A percentile compares a stretch with the other conserved stretches of the same genome.
Evolutionary conservation across 768 basidiomycete genomes (phyloP).

Genomic region (Suillus occidentalis): DNA sequence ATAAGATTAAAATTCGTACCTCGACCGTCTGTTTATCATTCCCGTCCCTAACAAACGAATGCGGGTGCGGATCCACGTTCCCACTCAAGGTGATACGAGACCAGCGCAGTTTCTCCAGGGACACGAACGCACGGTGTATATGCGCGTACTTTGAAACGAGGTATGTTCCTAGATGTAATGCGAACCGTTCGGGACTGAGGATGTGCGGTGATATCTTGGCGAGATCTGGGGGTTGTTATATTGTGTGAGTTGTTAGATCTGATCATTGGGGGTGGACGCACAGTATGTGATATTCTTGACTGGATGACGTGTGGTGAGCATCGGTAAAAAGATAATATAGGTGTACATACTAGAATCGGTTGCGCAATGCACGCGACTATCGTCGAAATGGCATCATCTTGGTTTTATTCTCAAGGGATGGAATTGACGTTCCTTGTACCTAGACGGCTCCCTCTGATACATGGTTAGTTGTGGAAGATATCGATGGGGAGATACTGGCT

Average conservation of each 20-base stretch:
- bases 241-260: not conserved
- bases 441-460: not conserved
- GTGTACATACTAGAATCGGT: slow-evolving; percentile 80
- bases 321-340: not conserved
- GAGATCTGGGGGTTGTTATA: slow-evolving; percentile 53
- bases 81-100: slow-evolving; percentile 62
- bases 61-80: slow-evolving; percentile 53
- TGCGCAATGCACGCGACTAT: slow-evolving; percentile 33
- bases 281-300: slow-evolving; percentile 73
- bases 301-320: slow-evolving; percentile 21
- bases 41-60: slow-evolving; percentile 86
- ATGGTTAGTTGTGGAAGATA: slow-evolving; percentile 21
- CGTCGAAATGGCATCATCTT: slow-evolving; percentile 1
- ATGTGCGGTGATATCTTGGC: slow-evolving; percentile 91
- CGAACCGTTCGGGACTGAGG: slow-evolving; percentile 81
- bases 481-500: slow-evolving; percentile 24
- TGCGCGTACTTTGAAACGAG: slow-evolving; percentile 81
- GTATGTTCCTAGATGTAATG: slow-evolving; percentile 82
- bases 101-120: slow-evolving; percentile 84
- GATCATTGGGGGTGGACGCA: slow-evolving; percentile 25
- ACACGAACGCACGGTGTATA: slow-evolving; percentile 66
- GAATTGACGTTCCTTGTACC: not conserved
- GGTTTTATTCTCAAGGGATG: not conserved
- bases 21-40: slow-evolving; percentile 76
- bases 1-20: slow-evolving; percentile 16